These are phyloP conservation scores for Begonia masoniana DNA, from an alignment of 306 rosid species.

Conservation along the genomic window DNA sequence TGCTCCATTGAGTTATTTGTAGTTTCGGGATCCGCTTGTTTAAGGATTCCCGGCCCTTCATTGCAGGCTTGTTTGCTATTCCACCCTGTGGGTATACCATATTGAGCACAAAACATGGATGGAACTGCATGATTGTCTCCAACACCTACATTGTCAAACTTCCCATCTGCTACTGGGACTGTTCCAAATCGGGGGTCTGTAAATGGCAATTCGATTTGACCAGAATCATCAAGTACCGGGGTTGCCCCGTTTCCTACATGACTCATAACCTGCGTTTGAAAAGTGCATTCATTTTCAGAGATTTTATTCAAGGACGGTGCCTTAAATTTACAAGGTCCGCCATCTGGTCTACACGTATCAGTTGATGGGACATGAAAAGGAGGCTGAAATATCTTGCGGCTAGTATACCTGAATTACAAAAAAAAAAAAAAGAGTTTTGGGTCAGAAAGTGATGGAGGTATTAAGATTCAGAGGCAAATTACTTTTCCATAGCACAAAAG, in stretches of 20 bases:
- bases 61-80: conserved; percentile 19
- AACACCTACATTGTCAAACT: conserved; percentile 16
- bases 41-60: conserved; percentile 26
- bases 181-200: conserved; percentile 18
- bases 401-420: neutral
- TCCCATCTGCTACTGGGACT: conserved; percentile 18
- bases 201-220: conserved; percentile 17
- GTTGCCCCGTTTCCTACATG: conserved; percentile 13
- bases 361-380: conserved; percentile 15
- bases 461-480: too few species aligned
- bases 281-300: conserved; percentile 16
- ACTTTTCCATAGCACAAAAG: too few species aligned
- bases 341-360: conserved; percentile 12
- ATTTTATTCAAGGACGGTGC: conserved; percentile 10
- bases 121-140: conserved; percentile 22
- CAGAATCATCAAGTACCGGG: conserved; percentile 15
- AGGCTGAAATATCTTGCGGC: conserved; percentile 8
- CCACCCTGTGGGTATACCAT: conserved; percentile 16
- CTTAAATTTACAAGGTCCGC: conserved; percentile 10
- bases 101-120: conserved; percentile 20
- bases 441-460: too few species aligned
- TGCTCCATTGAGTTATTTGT: conserved; percentile 24
- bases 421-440: too few species aligned
- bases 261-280: conserved; percentile 12
- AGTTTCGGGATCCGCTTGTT: conserved; percentile 19